Base-by-base conservation (phyloP, 805 yeast genomes). In the Priceomyces carsonii region DNA sequence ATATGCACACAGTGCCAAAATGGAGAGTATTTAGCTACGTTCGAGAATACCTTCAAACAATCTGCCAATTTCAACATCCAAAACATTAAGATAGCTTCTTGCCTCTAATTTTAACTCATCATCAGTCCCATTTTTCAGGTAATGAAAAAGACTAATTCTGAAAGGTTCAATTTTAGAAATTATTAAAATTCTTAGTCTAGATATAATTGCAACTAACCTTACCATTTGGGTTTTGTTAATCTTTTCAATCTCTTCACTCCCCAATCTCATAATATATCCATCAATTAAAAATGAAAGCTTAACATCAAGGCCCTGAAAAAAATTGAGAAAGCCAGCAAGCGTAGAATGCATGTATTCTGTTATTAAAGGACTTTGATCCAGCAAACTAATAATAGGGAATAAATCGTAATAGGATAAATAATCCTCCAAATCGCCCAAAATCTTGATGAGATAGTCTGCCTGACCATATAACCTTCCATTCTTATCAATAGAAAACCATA, bases 21-120 rank as follows among this genome's bases (percentile, higher is more conserved):
- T n/a, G 6, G 18, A 25, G 6, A 8, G 18, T 14, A 23, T 9
- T 26, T 24, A 51, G 5, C 48, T 26, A 35, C 71, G 41, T 18
- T 65, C 72, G 12, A 65, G 45, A 8, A 63, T 39, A 0, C 73
- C 73, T 43, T 68, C 70, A 35, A 68, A 65, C 3, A 67, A 35
- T 15, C 63, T 47, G 14, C 70, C 61, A 8, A 62, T 49, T 43
- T 66, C 72, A 12, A 59, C 50, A 23, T 68, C 71, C 18, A 63
- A 37, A 1, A 53, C 26, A 32, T 57, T 51, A 29, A 44, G 23
- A 16, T 47, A 26, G 13, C 35, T 37, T 22, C 15, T 28, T 5
- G 44, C 46, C 17, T 35, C 39, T 4, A 29, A 23, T 18, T 29
- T 18, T 6, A 33, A 18, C 14, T 30, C 23, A 15, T 18, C 27